phyloP scores from a whole-genome alignment of 495 filamentous ascomycete genomes.

The Xylaria scruposa region DNA sequence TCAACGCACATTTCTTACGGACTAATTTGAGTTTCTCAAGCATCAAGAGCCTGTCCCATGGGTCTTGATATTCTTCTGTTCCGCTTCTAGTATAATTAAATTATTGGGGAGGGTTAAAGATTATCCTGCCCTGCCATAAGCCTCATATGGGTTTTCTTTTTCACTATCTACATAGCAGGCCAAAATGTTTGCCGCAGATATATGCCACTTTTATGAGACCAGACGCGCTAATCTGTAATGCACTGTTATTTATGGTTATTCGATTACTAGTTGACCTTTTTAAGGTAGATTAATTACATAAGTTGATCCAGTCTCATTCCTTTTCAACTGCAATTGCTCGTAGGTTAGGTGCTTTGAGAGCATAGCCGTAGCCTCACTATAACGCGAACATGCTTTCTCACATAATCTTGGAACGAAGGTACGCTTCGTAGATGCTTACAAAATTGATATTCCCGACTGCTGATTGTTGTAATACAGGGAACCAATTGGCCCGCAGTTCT shows the following conservation, averaged over 20 bases:
- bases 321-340: not conserved
- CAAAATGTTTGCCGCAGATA: not conserved
- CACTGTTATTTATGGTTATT: not conserved
- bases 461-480: not conserved
- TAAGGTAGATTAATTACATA: not conserved
- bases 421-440: not conserved
- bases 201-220: not conserved
- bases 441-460: not conserved
- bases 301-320: not conserved
- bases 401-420: not conserved
- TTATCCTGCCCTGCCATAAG: not conserved
- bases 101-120: not conserved
- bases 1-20: not conserved
- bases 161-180: not conserved
- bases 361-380: not conserved
- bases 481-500: not conserved
- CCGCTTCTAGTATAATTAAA: not conserved
- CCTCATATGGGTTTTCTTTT: not conserved
- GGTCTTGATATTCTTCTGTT: not conserved
- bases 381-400: not conserved
- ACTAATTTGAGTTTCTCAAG: no score
- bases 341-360: not conserved
- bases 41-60: not conserved
- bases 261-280: not conserved
- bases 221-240: not conserved